Evolutionary conservation across 352 stramenopile genomes (phyloP).

Genomic region (Pythium oligandrum): DNA sequence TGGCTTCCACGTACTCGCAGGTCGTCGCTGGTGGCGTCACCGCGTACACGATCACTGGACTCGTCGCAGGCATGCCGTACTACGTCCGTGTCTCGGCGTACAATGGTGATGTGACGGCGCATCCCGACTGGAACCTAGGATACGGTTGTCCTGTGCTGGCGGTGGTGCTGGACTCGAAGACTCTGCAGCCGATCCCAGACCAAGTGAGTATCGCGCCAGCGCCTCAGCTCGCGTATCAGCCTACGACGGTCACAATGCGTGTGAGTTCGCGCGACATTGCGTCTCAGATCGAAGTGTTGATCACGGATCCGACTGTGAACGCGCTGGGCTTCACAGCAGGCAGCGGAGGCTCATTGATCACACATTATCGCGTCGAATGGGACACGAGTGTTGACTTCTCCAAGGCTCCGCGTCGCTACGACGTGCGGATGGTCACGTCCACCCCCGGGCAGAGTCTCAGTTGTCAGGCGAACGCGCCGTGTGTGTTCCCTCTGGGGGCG

Average conservation of each 20-base stretch:
- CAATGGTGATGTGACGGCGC: slow-evolving; percentile 56
- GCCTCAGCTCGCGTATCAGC: slow-evolving; percentile 61
- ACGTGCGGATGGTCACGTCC: slow-evolving; percentile 43
- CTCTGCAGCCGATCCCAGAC: slow-evolving; percentile 5
- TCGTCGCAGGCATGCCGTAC: slow-evolving; percentile 78
- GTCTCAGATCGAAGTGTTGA: slow-evolving; percentile 75
- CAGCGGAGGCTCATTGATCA: slow-evolving; percentile 55
- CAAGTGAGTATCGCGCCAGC: slow-evolving; percentile 35
- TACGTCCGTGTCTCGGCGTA: slow-evolving; percentile 87
- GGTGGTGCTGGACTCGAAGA: slow-evolving; percentile 26
- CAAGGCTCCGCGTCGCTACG: slow-evolving; percentile 31
- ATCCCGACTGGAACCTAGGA: slow-evolving; percentile 24
- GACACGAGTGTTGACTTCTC: slow-evolving; percentile 42
- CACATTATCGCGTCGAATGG: slow-evolving; percentile 60
- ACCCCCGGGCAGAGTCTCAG: slow-evolving; percentile 12
- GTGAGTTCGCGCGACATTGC: slow-evolving; percentile 72
- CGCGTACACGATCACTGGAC: slow-evolving; percentile 76
- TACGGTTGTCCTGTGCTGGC: slow-evolving; percentile 66
- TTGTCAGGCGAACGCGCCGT: slow-evolving; percentile 37
- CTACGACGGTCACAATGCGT: slow-evolving; percentile 61
- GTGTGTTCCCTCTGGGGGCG: slow-evolving; percentile 87
- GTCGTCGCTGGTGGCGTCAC: slow-evolving; percentile 30
- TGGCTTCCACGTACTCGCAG: slow-evolving; percentile 39
- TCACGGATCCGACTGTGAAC: slow-evolving; percentile 65
- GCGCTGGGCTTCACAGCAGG: slow-evolving; percentile 49